Conservation (phyloP, 164 flowering plant species). For the Vitis labrusca region DNA sequence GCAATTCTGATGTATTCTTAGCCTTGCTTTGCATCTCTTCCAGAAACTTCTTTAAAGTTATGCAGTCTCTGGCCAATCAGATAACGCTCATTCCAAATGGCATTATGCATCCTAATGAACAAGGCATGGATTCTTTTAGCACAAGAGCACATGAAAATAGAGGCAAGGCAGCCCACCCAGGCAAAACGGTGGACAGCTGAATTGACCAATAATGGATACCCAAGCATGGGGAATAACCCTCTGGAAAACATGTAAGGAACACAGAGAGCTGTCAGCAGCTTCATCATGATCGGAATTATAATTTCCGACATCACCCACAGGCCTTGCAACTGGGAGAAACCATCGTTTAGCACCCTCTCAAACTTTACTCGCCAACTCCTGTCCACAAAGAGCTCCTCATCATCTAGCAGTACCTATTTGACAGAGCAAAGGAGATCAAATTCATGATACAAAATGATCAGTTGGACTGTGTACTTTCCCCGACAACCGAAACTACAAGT, state of each 20-base stretch:
- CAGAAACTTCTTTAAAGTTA: constrained; percentile 43
- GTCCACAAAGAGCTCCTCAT: constrained; percentile 57
- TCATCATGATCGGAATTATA: constrained; percentile 54
- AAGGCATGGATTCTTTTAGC: constrained; percentile 60
- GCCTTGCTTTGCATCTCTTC: constrained; percentile 8
- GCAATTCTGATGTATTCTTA: constrained; percentile 11
- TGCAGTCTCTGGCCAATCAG: constrained; percentile 62
- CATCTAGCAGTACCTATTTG: constrained; percentile 49
- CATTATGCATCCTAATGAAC: constrained; percentile 66
- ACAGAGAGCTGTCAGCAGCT: constrained; percentile 61
- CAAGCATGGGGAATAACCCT: constrained; percentile 58
- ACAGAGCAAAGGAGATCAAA: no score
- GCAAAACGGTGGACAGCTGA: constrained; percentile 71
- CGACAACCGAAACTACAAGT: no score
- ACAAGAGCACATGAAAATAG: constrained; percentile 50
- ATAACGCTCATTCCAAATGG: constrained; percentile 66
- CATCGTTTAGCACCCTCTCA: constrained; percentile 67
- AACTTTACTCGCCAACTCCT: constrained; percentile 64
- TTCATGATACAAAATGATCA: no score
- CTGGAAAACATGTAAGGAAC: constrained; percentile 66
- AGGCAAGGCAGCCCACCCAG: constrained; percentile 61
- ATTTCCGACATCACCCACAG: constrained; percentile 66
- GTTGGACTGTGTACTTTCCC: no score
- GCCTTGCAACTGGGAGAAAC: constrained; percentile 58
- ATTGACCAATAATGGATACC: constrained; percentile 58